A percentile compares a stretch with the other conserved stretches of the same genome.
phyloP scores from a whole-genome alignment of 2,329 filamentous ascomycete genomes.

The Ascochyta viciae-villosae region DNA sequence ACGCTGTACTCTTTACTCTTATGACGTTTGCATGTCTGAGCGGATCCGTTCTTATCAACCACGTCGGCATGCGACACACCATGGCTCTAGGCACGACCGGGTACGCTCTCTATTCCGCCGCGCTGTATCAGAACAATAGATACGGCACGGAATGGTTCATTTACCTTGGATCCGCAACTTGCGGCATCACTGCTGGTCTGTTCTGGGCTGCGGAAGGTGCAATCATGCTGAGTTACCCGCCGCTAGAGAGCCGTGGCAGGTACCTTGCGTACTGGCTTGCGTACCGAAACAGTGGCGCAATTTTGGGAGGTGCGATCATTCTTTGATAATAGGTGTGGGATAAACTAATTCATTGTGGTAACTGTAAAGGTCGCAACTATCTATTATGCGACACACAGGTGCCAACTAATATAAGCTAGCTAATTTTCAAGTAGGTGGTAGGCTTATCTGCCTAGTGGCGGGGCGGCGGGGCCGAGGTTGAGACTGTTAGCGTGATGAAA shows the following conservation, averaged over 20 bases:
- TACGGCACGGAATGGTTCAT: conserved; percentile 36
- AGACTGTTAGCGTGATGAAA: too few relatives aligned
- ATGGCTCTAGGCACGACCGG: conserved; percentile 47
- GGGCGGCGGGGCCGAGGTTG: too few relatives aligned
- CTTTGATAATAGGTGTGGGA: not conserved
- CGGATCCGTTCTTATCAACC: conserved; percentile 30
- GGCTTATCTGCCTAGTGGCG: too few relatives aligned
- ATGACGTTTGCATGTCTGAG: conserved; percentile 43
- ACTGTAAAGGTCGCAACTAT: too few relatives aligned
- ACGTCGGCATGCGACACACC: conserved; percentile 26
- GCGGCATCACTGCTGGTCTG: conserved; percentile 26
- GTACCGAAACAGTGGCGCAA: conserved; percentile 25
- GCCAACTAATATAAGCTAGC: too few relatives aligned
- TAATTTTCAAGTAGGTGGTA: too few relatives aligned
- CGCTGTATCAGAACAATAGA: conserved; percentile 48
- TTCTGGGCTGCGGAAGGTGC: conserved; percentile 39
- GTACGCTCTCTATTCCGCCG: conserved; percentile 48
- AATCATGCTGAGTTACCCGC: conserved; percentile 33
- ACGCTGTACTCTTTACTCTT: too few relatives aligned
- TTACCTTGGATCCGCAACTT: conserved; percentile 35
- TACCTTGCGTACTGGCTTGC: conserved; percentile 26
- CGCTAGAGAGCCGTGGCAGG: conserved; percentile 22
- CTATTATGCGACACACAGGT: too few relatives aligned
- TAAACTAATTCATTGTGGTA: too few relatives aligned
- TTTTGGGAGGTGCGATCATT: conserved; percentile 25